Base-by-base conservation (phyloP, 192 early-diverging fungal genomes). In the Backusella australiensis region DNA sequence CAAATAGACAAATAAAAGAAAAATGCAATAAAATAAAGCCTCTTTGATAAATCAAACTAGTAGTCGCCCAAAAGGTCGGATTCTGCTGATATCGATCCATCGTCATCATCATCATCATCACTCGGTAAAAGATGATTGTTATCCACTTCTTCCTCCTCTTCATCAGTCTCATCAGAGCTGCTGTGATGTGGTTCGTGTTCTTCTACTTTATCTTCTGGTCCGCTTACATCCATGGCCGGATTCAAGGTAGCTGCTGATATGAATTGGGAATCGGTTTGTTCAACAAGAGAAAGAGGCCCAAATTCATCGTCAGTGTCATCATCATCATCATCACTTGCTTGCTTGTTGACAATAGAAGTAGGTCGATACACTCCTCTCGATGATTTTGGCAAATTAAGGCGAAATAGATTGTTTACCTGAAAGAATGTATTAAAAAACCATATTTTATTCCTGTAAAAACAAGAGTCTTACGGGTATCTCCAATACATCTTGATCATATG, bases 241-340 rank as follows among this genome's bases (percentile, higher is more conserved):
- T 63, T 23, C 14, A 63, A 63, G 26, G 56, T 63, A 8, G 26
- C 11, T 63, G 23, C 56, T 63, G 26, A 23, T 63, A 29, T n/a
- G 29, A 29, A 29, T 8, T 63, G 21, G 46, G 46, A 49, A 14
- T 12, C 56, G 2, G 56, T 63, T 14, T 63, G 21, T 4, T 63
- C 56, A 63, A 63, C 56, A 63, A 63, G 23, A 63, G 56, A 63
- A 63, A 63, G 56, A 14, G 56, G 56, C 23, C 14, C 56, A 63
- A 63, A 63, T n/a, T 26, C 56, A 29, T 29, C 56, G 29, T 63
- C 56, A 1, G 56, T 29, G 11, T 26, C 23, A 63, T 63, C 56
- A 63, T 29, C 56, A 23, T 59, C 9, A 53, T 53, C 52, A 53
- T 53, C 52, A 29, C 26, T 29, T 29, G 11, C 9, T 12, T 26